These are phyloP conservation scores for Polyplosphaeria fusca DNA, from an alignment of 495 filamentous ascomycete species.

Conservation along the genomic window DNA sequence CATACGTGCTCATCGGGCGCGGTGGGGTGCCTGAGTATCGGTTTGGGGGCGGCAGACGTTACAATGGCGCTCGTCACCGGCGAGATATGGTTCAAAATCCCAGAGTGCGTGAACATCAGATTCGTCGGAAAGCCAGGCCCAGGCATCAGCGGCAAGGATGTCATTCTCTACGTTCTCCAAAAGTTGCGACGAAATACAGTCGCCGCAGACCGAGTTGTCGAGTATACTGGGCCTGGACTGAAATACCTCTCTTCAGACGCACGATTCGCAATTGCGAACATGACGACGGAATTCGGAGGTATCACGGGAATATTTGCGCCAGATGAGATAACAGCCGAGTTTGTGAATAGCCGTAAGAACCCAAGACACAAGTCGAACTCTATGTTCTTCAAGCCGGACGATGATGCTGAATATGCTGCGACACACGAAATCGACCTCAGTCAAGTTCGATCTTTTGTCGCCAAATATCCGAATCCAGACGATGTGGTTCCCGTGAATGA, in stretches of 20 bases:
- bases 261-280: slow-evolving; percentile 50
- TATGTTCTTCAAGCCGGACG: slow-evolving; percentile 44
- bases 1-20: slow-evolving; percentile 49
- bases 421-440: slow-evolving; percentile 42
- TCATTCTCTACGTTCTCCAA: slow-evolving; percentile 47
- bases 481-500: slow-evolving; percentile 46
- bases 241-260: slow-evolving; percentile 44
- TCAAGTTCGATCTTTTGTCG: slow-evolving; percentile 42
- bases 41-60: slow-evolving; percentile 49
- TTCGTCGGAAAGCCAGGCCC: slow-evolving; percentile 39
- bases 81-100: slow-evolving; percentile 49
- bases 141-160: slow-evolving; percentile 50
- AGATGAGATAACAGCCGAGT: slow-evolving; percentile 41
- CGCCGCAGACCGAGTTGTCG: slow-evolving; percentile 47
- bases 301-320: slow-evolving; percentile 47
- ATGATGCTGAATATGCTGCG: slow-evolving; percentile 44
- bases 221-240: slow-evolving; percentile 45
- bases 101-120: slow-evolving; percentile 43
- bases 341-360: slow-evolving; percentile 38
- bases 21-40: slow-evolving; percentile 45
- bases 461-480: slow-evolving; percentile 47
- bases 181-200: slow-evolving; percentile 49
- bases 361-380: slow-evolving; percentile 37
- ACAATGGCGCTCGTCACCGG: slow-evolving; percentile 47
- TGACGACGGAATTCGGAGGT: slow-evolving; percentile 51